These are phyloP conservation scores for Chamaenerion angustifolium DNA, from an alignment of 345 rosid species.

Conservation along the genomic window DNA sequence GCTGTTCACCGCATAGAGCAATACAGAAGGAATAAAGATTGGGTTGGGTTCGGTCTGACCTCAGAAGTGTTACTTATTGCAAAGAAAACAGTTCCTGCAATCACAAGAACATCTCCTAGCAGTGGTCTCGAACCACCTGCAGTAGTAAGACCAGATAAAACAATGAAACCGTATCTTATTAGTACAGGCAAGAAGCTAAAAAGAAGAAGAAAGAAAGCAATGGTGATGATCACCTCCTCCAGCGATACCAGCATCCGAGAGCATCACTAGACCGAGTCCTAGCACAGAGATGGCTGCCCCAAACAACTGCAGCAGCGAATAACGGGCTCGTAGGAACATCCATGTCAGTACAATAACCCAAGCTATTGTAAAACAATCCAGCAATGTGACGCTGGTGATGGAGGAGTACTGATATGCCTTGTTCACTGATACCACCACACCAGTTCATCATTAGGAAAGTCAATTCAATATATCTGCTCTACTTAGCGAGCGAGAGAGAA, in stretches of 20 bases:
- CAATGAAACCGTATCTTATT: too few species aligned
- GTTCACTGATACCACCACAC: too few species aligned
- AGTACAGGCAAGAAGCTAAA: too few species aligned
- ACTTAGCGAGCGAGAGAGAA: neutral
- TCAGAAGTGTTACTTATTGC: constrained; percentile 45
- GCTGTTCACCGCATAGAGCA: too few species aligned
- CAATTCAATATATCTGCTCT: neutral
- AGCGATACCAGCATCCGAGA: constrained; percentile 44
- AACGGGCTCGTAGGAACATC: constrained; percentile 36
- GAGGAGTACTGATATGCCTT: constrained; percentile 55
- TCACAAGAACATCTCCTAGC: constrained; percentile 34
- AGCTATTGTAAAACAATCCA: constrained; percentile 41
- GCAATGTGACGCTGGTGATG: constrained; percentile 43
- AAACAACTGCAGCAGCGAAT: constrained; percentile 34
- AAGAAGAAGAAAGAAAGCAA: neutral
- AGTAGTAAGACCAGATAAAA: neutral
- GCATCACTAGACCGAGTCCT: constrained; percentile 45
- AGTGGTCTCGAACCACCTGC: constrained; percentile 37
- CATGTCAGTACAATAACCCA: constrained; percentile 46
- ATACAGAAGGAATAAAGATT: too few species aligned
- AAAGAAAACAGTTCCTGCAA: constrained; percentile 32
- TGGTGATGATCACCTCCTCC: constrained; percentile 40
- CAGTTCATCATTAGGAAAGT: constrained; percentile 4
- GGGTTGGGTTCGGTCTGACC: constrained; percentile 13
- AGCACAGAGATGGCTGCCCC: constrained; percentile 40